phyloP scores from a whole-genome alignment of 495 filamentous ascomycete species.

The Lophiotrema nucula region DNA sequence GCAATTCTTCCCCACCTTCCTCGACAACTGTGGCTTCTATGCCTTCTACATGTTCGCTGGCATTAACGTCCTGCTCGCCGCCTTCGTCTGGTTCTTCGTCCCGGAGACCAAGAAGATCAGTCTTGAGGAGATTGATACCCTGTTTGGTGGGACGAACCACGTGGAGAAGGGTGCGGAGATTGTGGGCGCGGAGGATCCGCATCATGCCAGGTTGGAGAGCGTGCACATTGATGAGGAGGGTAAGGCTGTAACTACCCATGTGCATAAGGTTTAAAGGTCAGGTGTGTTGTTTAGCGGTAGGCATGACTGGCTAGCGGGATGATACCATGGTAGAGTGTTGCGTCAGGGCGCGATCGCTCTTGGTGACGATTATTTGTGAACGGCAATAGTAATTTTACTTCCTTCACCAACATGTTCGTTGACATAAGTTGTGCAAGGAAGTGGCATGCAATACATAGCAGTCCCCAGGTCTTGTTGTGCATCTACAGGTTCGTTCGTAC shows the following conservation, averaged over 20 bases:
- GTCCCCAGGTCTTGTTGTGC: too few species aligned
- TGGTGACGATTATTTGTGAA: too few species aligned
- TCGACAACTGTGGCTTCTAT: constrained; percentile 56
- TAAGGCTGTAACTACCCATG: neutral
- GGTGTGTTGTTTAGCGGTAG: too few species aligned
- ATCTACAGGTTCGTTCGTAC: too few species aligned
- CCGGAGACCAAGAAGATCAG: constrained; percentile 70
- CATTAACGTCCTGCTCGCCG: constrained; percentile 58
- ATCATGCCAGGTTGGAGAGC: constrained; percentile 10
- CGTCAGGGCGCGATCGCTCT: too few species aligned
- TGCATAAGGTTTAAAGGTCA: neutral
- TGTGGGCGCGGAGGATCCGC: constrained; percentile 12
- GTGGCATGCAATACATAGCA: too few species aligned
- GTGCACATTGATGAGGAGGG: constrained; percentile 4
- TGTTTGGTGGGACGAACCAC: constrained; percentile 61
- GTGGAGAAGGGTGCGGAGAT: constrained; percentile 50
- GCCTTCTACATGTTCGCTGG: constrained; percentile 54
- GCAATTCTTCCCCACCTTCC: constrained; percentile 67
- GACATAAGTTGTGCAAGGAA: too few species aligned
- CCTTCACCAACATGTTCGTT: too few species aligned
- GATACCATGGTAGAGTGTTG: too few species aligned
- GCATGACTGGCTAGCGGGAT: too few species aligned
- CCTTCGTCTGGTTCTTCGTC: constrained; percentile 73
- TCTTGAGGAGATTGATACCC: constrained; percentile 63
- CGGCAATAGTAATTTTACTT: too few species aligned